Evolutionary conservation across 768 basidiomycete genomes (phyloP), one percentile per base, ranked within the genome.

Genomic region (Cyclocybe aegerita): DNA sequence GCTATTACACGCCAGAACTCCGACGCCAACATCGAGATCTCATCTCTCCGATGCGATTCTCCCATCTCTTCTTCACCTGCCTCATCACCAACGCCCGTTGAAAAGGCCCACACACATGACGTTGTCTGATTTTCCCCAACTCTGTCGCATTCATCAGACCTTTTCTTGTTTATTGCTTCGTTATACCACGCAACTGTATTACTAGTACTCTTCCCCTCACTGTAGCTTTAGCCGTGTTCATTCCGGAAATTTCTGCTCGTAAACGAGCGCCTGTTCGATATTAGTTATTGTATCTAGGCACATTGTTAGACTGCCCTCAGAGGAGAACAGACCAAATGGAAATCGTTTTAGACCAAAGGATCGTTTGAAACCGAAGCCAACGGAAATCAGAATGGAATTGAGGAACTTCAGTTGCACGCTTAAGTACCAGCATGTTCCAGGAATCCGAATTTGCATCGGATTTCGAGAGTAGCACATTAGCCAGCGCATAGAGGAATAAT

Each of bases 11-110:
- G 64, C n/a, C 61, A 62, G 15, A 60, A 61, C 17, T 61, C 61
- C 9, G 42, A 15, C 29, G 39, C 35, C n/a, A 48, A 43, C 43
- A 67, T 69, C 48, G 66, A 72, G 46, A 65, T 70, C 40, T 63
- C 66, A 4, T 66, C 66, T 7, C 46, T 70, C 30, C 62, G 63
- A 31, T 52, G 49, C 30, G 40, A 52, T 33, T 60, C 59, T 3
- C 49, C 49, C 0, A 23, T 39, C 9, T 39, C 49, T 4, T 9
- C 55, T 0, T 11, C 33, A n/a, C 30, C 42, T 15, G 38, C 55
- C 30, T 37, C 49, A 11, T 41, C 50, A 30, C 52, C 49, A 23
- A 12, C 36, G n/a, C 11, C 44, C 36, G 17, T 35, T 30, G 46
- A 43, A 60, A 65, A 61, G 53, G 43, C 63, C 3, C 42, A 62